These are phyloP conservation scores for Suaeda aralocaspica DNA, from an alignment of 148 eudicot genomes.

Conservation along the genomic window DNA sequence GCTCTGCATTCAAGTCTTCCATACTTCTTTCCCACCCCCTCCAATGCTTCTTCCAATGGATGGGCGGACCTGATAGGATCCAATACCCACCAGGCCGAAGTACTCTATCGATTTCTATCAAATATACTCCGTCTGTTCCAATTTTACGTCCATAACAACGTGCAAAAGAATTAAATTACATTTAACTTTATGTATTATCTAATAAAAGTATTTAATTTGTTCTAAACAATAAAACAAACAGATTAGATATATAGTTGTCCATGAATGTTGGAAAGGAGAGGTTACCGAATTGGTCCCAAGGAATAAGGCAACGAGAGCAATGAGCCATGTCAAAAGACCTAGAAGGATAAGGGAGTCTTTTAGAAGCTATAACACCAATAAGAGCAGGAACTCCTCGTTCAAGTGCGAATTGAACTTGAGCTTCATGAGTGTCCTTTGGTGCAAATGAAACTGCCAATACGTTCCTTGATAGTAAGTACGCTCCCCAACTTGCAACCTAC, in stretches of 20 bases:
- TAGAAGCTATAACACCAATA: constrained; percentile 60
- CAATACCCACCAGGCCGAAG: constrained; percentile 80
- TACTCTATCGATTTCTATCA: constrained; percentile 73
- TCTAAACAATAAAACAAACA: too few species aligned
- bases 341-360: constrained; percentile 73
- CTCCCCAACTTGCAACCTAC: constrained; percentile 74
- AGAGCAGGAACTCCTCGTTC: constrained; percentile 76
- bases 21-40: constrained; percentile 64
- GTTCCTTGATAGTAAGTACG: constrained; percentile 56
- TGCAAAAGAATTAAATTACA: neutral
- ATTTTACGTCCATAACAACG: neutral
- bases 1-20: constrained; percentile 71
- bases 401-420: constrained; percentile 77
- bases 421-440: constrained; percentile 75
- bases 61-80: constrained; percentile 75
- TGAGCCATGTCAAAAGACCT: constrained; percentile 85
- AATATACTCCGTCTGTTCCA: constrained; percentile 50
- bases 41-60: constrained; percentile 54
- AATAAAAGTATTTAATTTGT: too few species aligned
- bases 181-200: too few species aligned
- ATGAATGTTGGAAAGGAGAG: neutral
- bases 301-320: constrained; percentile 87
- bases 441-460: constrained; percentile 70
- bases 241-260: too few species aligned
- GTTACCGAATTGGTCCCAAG: constrained; percentile 73